phyloP scores from a whole-genome alignment of 306 rosid species.

The Gastrolobium villosum region DNA sequence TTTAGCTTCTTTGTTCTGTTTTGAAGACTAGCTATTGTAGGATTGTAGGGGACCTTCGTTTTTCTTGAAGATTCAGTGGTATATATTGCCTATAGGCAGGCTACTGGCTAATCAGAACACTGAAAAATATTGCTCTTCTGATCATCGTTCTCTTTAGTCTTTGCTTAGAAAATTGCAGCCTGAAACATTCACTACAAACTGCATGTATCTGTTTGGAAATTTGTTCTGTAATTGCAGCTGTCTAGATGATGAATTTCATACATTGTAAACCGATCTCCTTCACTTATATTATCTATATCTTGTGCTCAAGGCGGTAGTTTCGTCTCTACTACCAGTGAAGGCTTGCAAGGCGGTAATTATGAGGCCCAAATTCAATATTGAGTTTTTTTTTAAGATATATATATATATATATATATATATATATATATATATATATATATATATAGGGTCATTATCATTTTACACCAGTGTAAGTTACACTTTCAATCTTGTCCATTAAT shows the following conservation, averaged over 20 bases:
- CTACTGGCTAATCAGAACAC: conserved; percentile 8
- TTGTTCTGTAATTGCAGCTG: not conserved
- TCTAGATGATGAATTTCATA: not conserved
- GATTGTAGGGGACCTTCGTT: conserved; percentile 11
- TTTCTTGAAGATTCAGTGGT: not conserved
- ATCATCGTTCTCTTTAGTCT: not conserved
- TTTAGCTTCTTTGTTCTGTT: conserved; percentile 22
- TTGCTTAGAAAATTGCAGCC: conserved; percentile 29
- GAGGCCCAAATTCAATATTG: no score
- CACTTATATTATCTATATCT: not conserved
- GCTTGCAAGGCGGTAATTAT: not conserved
- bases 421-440: no score
- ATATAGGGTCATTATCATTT: no score
- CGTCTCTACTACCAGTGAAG: conserved; percentile 8
- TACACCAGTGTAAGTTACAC: no score
- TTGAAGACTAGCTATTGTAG: not conserved
- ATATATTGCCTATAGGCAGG: conserved; percentile 23
- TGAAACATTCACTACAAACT: conserved; percentile 10
- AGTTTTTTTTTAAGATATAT: no score
- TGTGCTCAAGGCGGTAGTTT: conserved; percentile 15
- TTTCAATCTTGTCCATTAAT: no score
- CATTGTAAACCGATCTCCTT: conserved; percentile 1
- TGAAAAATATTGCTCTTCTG: not conserved
- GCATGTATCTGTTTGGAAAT: conserved; percentile 2
- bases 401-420: no score